A percentile compares a stretch with the other conserved stretches of the same genome.
These are phyloP conservation scores for Solioccasus polychromus DNA, from an alignment of 768 basidiomycete species.

Conservation along the genomic window DNA sequence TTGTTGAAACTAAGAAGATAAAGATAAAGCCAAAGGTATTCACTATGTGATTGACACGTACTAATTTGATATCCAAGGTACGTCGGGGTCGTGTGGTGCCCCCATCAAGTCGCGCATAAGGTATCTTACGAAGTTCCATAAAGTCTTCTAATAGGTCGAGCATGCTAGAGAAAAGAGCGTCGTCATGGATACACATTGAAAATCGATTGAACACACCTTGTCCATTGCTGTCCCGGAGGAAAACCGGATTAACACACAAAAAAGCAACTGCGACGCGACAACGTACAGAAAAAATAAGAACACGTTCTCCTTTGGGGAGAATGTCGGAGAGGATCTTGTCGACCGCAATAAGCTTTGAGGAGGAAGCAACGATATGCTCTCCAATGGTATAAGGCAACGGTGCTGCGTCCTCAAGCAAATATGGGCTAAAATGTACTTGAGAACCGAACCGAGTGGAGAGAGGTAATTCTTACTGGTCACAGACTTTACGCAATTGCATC, in stretches of 20 bases:
- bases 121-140: constrained; percentile 54
- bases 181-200: neutral
- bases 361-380: constrained; percentile 55
- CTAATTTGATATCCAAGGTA: constrained; percentile 54
- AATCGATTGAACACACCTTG: constrained; percentile 31
- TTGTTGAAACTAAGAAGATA: constrained; percentile 49
- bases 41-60: constrained; percentile 21
- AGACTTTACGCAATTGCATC: constrained; percentile 67
- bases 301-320: constrained; percentile 57
- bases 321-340: constrained; percentile 58
- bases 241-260: constrained; percentile 5
- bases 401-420: constrained; percentile 46
- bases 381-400: constrained; percentile 49
- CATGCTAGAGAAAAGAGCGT: constrained; percentile 43
- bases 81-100: constrained; percentile 50
- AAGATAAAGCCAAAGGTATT: neutral
- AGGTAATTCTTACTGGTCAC: constrained; percentile 53
- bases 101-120: constrained; percentile 63
- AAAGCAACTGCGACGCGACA: neutral
- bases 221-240: constrained; percentile 51
- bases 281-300: constrained; percentile 66
- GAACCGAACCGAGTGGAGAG: neutral
- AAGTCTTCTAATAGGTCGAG: constrained; percentile 69
- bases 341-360: constrained; percentile 53
- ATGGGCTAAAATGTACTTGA: constrained; percentile 41